These are phyloP conservation scores for Arabidopsis arenosa DNA, from an alignment of 345 rosid species.

Conservation along the genomic window DNA sequence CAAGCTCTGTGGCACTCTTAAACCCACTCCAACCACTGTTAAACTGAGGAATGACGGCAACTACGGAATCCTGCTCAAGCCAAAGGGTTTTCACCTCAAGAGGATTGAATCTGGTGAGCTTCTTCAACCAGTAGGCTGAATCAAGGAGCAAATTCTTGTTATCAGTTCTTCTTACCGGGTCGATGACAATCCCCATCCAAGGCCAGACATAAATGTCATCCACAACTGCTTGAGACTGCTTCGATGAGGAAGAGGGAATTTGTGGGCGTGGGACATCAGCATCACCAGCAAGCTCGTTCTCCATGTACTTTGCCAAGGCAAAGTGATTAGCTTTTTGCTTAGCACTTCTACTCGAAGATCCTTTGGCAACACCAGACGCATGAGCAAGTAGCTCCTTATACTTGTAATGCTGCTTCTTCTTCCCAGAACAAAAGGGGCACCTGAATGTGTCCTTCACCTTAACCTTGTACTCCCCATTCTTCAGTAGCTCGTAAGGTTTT, in stretches of 20 bases:
- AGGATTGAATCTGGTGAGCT: slow-evolving; percentile 62
- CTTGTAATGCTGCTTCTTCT: slow-evolving; percentile 87
- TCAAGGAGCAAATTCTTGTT: slow-evolving; percentile 43
- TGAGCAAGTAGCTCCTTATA: slow-evolving; percentile 80
- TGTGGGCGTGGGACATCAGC: slow-evolving; percentile 42
- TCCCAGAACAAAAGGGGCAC: slow-evolving; percentile 89
- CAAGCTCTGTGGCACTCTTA: slow-evolving; percentile 60
- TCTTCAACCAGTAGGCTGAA: slow-evolving; percentile 60
- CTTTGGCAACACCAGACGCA: slow-evolving; percentile 86
- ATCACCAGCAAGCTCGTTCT: slow-evolving; percentile 63
- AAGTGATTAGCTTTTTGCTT: slow-evolving; percentile 79
- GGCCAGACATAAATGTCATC: slow-evolving; percentile 74
- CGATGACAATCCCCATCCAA: slow-evolving; percentile 76
- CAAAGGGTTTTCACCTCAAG: slow-evolving; percentile 54
- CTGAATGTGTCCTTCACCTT: slow-evolving; percentile 63
- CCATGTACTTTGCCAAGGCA: slow-evolving; percentile 72
- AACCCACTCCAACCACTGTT: slow-evolving; percentile 65
- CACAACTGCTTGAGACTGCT: slow-evolving; percentile 35
- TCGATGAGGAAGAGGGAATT: slow-evolving; percentile 1
- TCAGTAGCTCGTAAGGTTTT: slow-evolving; percentile 63
- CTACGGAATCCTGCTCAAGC: slow-evolving; percentile 48
- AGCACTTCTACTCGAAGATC: slow-evolving; percentile 73
- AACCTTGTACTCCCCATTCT: slow-evolving; percentile 60
- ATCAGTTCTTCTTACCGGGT: slow-evolving; percentile 44
- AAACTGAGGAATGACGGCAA: slow-evolving; percentile 61